Percentiles rank a stretch among this genome's conserved stretches.
Evolutionary conservation across 2,329 filamentous ascomycete species (phyloP).

Genomic region (Sclerotinia borealis): DNA sequence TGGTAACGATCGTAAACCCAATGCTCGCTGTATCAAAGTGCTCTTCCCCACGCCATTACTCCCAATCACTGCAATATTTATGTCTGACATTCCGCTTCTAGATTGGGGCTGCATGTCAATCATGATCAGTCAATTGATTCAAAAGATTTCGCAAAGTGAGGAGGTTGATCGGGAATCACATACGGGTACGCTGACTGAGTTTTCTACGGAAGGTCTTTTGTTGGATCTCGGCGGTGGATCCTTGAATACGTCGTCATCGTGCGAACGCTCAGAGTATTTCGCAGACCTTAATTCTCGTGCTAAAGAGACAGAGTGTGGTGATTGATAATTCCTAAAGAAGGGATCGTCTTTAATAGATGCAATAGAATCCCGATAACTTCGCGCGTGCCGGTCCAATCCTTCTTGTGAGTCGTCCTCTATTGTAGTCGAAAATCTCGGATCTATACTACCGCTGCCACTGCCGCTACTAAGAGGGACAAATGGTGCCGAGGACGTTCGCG

Average conservation of each 20-base stretch:
- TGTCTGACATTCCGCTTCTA: constrained; percentile 39
- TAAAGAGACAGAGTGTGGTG: constrained; percentile 32
- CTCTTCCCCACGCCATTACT: constrained; percentile 62
- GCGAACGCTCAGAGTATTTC: constrained; percentile 18
- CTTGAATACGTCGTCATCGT: constrained; percentile 17
- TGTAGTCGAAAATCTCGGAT: constrained; percentile 1
- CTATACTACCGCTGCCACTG: neutral
- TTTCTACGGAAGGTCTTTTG: constrained; percentile 17
- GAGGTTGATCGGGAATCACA: constrained; percentile 5
- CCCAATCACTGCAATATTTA: constrained; percentile 62
- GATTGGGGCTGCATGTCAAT: constrained; percentile 26
- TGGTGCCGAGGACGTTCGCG: constrained; percentile 12
- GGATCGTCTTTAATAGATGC: constrained; percentile 50
- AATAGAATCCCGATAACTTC: constrained; percentile 41
- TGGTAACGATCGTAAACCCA: constrained; percentile 49
- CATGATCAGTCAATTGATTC: neutral
- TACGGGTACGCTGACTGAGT: constrained; percentile 26
- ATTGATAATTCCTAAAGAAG: constrained; percentile 46
- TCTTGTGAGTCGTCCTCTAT: constrained; percentile 18
- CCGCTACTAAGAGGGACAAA: constrained; percentile 4
- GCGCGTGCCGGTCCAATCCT: constrained; percentile 7
- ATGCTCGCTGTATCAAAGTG: constrained; percentile 58
- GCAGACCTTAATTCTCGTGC: constrained; percentile 31
- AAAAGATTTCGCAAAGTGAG: neutral
- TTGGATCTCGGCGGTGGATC: constrained; percentile 16